Evolutionary conservation across 2,329 filamentous ascomycete species (phyloP).

Genomic region (Torrubiellomyces zombiae): DNA sequence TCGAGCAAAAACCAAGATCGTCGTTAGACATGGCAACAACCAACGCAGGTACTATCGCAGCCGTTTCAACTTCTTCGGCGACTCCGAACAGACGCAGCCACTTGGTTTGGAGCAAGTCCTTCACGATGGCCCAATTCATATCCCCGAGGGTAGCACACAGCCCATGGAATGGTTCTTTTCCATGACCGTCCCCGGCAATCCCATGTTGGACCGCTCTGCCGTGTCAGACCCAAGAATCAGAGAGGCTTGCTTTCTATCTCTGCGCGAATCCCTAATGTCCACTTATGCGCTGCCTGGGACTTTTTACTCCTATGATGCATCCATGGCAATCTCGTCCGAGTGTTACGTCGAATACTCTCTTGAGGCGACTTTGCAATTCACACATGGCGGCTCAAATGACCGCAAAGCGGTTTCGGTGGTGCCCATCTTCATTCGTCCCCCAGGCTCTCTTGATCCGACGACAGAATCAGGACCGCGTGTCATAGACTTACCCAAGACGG

Average conservation of each 20-base stretch:
- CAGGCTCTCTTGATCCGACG: conserved; percentile 6
- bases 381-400: neutral
- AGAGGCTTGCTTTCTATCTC: conserved; percentile 8
- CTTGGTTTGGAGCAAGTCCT: conserved; percentile 6
- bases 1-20: conserved; percentile 11
- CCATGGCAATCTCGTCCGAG: conserved; percentile 6
- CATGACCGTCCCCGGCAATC: conserved; percentile 10
- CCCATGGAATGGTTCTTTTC: conserved; percentile 13
- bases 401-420: conserved; percentile 3
- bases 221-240: no score
- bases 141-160: conserved; percentile 3
- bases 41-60: conserved; percentile 6
- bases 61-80: conserved; percentile 10
- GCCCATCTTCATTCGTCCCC: conserved; percentile 8
- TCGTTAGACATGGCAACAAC: conserved; percentile 4
- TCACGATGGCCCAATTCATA: conserved; percentile 11
- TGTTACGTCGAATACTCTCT: conserved; percentile 20
- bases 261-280: conserved; percentile 1
- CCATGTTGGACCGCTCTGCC: no score
- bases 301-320: conserved; percentile 2
- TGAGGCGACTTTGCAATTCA: conserved; percentile 11
- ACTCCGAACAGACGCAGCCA: neutral
- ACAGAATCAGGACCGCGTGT: conserved; percentile 4
- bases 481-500: neutral
- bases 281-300: conserved; percentile 6